Evolutionary conservation across 2,329 filamentous ascomycete species (phyloP), one percentile per base, ranked within the genome.

Genomic region (Fusarium stilboides): DNA sequence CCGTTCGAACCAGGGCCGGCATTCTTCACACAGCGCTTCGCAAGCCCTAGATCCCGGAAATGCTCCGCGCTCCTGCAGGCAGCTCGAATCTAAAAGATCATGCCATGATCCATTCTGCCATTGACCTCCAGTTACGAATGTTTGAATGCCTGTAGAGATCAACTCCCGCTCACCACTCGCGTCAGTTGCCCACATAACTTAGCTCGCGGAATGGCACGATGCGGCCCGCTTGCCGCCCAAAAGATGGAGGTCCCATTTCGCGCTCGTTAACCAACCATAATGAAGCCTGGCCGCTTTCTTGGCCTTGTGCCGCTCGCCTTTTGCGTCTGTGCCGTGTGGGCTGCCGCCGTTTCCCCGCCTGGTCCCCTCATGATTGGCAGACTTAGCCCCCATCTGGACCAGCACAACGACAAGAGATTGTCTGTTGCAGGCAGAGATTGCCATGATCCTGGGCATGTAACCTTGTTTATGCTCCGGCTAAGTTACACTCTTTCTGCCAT

Each of bases 201-300:
- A 50, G 42, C 57, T 55, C 45, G 66, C 62, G 67, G 62, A 63
- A 70, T 70, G 56, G 55, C 47, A 68, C 39, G 67, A 67, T 64
- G 67, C 67, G 57, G 66, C 49, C 67, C 67, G 63, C 31, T 71
- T 70, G 68, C 64, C 68, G 59, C 64, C 68, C 56, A 69, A 60
- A 33, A 65, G 45, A 59, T 60, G 53, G 40, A 59, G 36, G 65
- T 26, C 42, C 52, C 40, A 45, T 57, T 46, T 71, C 60, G 68
- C 72, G 62, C 61, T 55, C 70, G 65, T 66, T 39, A 24, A 67
- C 72, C 72, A 70, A 74, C 50, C 65, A 68, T 33, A 56, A 26
- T 24, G 24, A 36, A 34, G 50, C 22, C 19, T 45, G 56, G 61
- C 65, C 67, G 60, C 57, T 65, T 62, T 56, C n/a, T 54, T 59